These are phyloP conservation scores for Populus davidiana DNA, from an alignment of 345 rosid species.

Conservation along the genomic window DNA sequence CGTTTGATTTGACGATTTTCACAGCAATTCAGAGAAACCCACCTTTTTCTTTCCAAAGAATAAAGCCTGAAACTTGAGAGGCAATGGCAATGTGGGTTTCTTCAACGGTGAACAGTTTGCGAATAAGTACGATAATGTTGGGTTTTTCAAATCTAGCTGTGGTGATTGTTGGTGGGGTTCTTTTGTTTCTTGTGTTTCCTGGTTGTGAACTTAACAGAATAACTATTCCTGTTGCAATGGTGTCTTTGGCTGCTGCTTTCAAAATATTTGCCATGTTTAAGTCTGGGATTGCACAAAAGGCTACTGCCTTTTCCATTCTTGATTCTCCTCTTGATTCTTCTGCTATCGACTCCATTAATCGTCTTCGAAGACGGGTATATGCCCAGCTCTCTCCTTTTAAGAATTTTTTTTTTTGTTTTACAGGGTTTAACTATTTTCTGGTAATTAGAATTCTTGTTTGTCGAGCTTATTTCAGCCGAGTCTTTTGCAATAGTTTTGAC, in stretches of 20 bases:
- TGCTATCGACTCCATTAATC: constrained; percentile 37
- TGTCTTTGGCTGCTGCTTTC: constrained; percentile 48
- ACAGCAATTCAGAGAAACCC: neutral
- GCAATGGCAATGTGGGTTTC: constrained; percentile 37
- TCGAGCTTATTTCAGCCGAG: neutral
- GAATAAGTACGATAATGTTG: constrained; percentile 43
- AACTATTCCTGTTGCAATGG: constrained; percentile 35
- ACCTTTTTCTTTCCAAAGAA: neutral
- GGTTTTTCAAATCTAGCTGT: constrained; percentile 46
- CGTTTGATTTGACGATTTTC: neutral
- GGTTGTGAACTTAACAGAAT: constrained; percentile 32
- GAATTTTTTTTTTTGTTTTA: neutral
- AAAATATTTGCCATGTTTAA: constrained; percentile 53
- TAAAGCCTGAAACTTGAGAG: neutral
- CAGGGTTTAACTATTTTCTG: neutral
- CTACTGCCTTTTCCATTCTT: constrained; percentile 57
- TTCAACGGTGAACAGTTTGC: constrained; percentile 39
- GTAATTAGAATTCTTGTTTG: neutral
- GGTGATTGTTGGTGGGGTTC: constrained; percentile 47
- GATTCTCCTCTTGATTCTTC: constrained; percentile 42
- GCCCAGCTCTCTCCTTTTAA: neutral
- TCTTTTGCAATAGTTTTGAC: neutral
- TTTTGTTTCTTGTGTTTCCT: constrained; percentile 29
- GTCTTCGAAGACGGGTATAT: constrained; percentile 54
- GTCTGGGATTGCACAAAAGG: constrained; percentile 61